Percentiles rank a stretch among this genome's conserved stretches.
Conservation (phyloP, 352 stramenopile species). For the Phytophthora agathidicida region DNA sequence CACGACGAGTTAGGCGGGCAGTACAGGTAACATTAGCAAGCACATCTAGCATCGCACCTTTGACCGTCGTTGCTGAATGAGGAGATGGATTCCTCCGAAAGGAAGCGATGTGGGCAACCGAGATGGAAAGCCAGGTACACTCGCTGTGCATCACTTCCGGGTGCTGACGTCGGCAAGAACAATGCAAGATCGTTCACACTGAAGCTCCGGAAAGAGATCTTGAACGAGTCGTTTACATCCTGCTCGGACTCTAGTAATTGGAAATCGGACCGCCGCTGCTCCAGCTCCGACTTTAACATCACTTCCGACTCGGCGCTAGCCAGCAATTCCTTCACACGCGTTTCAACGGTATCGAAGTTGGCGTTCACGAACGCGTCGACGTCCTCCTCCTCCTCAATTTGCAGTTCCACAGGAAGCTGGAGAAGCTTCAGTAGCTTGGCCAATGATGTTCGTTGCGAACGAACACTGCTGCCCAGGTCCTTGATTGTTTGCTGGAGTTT, state of each 20-base stretch:
- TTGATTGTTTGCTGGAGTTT: slow-evolving; percentile 75
- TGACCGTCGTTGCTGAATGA: slow-evolving; percentile 86
- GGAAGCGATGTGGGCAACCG: slow-evolving; percentile 83
- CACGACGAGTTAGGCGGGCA: background rate
- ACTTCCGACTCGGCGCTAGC: slow-evolving; percentile 65
- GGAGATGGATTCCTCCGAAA: slow-evolving; percentile 89
- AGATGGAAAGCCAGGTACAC: slow-evolving; percentile 90
- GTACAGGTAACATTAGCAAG: background rate
- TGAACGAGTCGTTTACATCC: slow-evolving; percentile 68
- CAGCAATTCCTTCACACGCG: slow-evolving; percentile 61
- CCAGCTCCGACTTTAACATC: slow-evolving; percentile 60
- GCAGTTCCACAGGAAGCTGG: slow-evolving; percentile 37
- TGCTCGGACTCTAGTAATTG: slow-evolving; percentile 67
- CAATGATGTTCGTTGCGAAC: slow-evolving; percentile 59
- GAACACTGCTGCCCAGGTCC: slow-evolving; percentile 54
- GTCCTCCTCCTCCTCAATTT: slow-evolving; percentile 36
- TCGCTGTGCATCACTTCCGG: slow-evolving; percentile 71
- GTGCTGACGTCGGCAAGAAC: slow-evolving; percentile 85
- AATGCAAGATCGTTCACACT: slow-evolving; percentile 82
- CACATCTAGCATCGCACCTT: slow-evolving; percentile 48
- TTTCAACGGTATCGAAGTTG: slow-evolving; percentile 59
- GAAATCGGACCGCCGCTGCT: slow-evolving; percentile 64
- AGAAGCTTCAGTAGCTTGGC: slow-evolving; percentile 64
- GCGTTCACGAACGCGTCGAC: slow-evolving; percentile 48
- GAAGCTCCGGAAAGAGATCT: slow-evolving; percentile 89